Base-by-base conservation (phyloP, 1,284 basidiomycete genomes). In the Trichosporon sp. region DNA sequence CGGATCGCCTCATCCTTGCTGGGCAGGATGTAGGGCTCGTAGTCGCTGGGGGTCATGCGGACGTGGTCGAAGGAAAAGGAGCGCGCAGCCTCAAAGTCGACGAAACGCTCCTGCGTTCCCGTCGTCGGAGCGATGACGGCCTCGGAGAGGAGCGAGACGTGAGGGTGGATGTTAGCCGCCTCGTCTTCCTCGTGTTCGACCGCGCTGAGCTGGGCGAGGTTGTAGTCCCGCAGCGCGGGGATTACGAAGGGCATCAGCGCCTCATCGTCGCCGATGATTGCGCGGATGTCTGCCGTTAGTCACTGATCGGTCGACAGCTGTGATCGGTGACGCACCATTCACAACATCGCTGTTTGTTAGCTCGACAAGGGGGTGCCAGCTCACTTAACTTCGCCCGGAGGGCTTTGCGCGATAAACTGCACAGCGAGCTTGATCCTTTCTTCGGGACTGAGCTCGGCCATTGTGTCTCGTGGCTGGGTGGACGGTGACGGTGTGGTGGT, bases 361-460 rank as follows among this genome's bases (percentile, higher is more conserved):
- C 70, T 67, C 2, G 46, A 35, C 21, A 6, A 19, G 37, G 14
- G 51, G 12, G 6, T 4, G 16, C 7, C 0, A 19, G 76, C 81
- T 76, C 72, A 83, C 82, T 96, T 96, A 77, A 96, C 94, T 85
- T 98, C 92, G 68, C 95, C 95, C 0, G 95, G 95, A 12, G 95
- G 95, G 0, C 92, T 90, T 82, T 96, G 94, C 1, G 93, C 87
- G 40, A 98, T 86, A 78, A 97, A 93, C 67, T 86, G 86, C 16
- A 91, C 90, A 7, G 92, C 94, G 11, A 81, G 75, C 72, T 79
- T 78, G 72, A 78, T 77, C 69, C 78, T 79, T 14, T 84, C 77
- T 43, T 83, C 78, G 12, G 76, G 21, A 12, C 74, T 75, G 38
- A 83, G 73, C 19, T 82, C 74, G 32, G 78, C 65, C 79, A 81